Conservation (phyloP, 148 eudicot species). For the Limonium bicolor region DNA sequence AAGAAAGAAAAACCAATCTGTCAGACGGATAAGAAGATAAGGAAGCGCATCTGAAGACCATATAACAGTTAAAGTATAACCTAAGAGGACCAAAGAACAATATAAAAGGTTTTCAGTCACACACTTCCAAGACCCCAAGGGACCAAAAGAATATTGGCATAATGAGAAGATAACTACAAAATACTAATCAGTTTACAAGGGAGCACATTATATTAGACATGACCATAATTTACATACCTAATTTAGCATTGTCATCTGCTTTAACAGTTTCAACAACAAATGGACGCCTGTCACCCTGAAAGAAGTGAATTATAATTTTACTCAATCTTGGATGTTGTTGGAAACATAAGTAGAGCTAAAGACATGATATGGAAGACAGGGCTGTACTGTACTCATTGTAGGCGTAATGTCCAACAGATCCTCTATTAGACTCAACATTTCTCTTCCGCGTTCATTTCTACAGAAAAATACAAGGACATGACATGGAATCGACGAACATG, state of each 20-base stretch:
- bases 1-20: no score
- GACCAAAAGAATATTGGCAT: no score
- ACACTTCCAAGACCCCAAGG: no score
- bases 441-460: constrained; percentile 92
- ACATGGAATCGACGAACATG: neutral
- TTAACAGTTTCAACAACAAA: constrained; percentile 87
- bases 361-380: constrained; percentile 8
- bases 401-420: constrained; percentile 86
- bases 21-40: no score
- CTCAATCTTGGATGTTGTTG: neutral
- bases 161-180: no score
- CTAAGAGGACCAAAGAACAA: no score
- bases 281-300: constrained; percentile 81
- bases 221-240: constrained; percentile 36
- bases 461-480: neutral
- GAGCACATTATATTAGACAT: no score
- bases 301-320: constrained; percentile 1
- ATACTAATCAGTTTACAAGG: no score
- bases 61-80: no score
- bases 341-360: neutral
- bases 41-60: no score
- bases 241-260: constrained; percentile 90
- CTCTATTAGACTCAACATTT: constrained; percentile 75
- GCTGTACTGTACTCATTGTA: constrained; percentile 53
- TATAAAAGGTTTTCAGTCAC: no score